Evolutionary conservation across 257 asterid genomes (phyloP).

Genomic region (Solanum virginianum): DNA sequence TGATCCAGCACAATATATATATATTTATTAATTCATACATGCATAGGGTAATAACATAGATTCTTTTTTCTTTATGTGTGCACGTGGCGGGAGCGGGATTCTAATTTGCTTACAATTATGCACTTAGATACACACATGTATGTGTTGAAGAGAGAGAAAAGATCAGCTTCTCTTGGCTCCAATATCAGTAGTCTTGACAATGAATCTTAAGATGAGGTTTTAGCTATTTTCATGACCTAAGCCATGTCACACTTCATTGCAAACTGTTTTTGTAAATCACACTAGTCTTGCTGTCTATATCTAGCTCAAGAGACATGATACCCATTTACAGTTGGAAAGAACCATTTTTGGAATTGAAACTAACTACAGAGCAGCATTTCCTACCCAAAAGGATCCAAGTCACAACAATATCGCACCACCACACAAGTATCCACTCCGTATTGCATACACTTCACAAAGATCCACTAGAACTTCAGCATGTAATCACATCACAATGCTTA

Average conservation of each 20-base stretch:
- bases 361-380: neutral
- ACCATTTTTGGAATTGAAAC: neutral
- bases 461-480: neutral
- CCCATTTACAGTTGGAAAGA: neutral
- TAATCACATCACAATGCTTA: neutral
- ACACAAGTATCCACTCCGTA: neutral
- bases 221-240: neutral
- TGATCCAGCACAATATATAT: neutral
- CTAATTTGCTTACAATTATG: neutral
- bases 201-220: neutral
- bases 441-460: neutral
- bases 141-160: neutral
- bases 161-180: neutral
- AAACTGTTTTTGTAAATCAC: neutral
- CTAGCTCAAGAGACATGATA: neutral
- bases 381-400: neutral
- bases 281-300: neutral
- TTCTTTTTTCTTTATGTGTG: neutral
- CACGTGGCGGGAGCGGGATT: neutral
- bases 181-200: neutral
- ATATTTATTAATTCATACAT: neutral
- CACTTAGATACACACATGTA: neutral
- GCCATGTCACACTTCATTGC: neutral
- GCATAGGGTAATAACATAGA: neutral
- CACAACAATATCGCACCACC: neutral